These are phyloP conservation scores for Metschnikowia picachoensis DNA, from an alignment of 805 yeast species.

Conservation along the genomic window DNA sequence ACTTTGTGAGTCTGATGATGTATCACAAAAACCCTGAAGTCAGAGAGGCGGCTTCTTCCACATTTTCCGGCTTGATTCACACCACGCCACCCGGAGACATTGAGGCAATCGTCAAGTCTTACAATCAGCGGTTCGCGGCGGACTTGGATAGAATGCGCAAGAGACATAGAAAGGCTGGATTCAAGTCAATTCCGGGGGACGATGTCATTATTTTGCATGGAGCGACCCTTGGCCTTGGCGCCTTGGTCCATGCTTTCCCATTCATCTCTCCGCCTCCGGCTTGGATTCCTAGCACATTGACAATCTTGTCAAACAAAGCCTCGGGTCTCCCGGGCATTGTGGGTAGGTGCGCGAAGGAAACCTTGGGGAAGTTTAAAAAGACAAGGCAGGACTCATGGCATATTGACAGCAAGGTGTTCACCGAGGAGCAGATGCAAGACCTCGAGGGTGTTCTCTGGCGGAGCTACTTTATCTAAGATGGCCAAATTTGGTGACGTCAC, in stretches of 20 bases:
- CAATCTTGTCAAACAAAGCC: constrained; percentile 66
- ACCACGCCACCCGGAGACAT: constrained; percentile 47
- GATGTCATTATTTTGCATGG: constrained; percentile 64
- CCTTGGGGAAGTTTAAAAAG: constrained; percentile 80
- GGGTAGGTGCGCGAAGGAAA: constrained; percentile 80
- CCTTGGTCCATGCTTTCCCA: constrained; percentile 85
- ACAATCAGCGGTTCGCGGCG: constrained; percentile 29
- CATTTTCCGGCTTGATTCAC: constrained; percentile 79
- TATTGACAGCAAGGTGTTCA: constrained; percentile 72
- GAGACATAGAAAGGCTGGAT: constrained; percentile 36
- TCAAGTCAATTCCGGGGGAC: constrained; percentile 34
- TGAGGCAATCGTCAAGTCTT: constrained; percentile 38
- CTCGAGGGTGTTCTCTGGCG: constrained; percentile 92
- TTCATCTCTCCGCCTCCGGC: constrained; percentile 85
- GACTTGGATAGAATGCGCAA: constrained; percentile 41
- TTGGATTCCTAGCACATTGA: constrained; percentile 79
- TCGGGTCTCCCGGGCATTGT: constrained; percentile 71
- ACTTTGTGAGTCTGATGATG: constrained; percentile 49
- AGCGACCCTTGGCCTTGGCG: constrained; percentile 83
- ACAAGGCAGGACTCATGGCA: constrained; percentile 96
- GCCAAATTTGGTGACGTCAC: background rate
- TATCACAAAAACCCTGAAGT: constrained; percentile 68
- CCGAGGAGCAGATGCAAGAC: constrained; percentile 77
- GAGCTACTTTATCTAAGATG: constrained; percentile 71
- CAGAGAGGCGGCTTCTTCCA: constrained; percentile 65